Percentiles rank a stretch among this genome's conserved stretches.
Conservation (phyloP, 148 eudicot genomes). For the Cornus florida region DNA sequence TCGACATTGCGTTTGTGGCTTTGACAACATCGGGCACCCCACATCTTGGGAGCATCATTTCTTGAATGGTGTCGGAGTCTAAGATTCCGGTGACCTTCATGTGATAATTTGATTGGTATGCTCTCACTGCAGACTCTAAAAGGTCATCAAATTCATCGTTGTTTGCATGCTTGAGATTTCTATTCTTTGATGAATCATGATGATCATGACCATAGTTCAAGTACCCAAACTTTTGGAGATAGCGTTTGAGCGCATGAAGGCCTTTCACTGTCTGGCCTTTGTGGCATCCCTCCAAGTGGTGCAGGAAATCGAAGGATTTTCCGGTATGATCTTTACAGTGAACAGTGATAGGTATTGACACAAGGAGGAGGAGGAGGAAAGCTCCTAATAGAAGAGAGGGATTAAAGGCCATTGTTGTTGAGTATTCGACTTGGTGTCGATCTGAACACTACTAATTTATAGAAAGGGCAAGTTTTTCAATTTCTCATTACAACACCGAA, state of each 20-base stretch:
- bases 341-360: background rate
- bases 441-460: too few species aligned
- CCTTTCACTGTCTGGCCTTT: background rate
- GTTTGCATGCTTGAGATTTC: background rate
- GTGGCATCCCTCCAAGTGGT: background rate
- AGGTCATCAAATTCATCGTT: too few species aligned
- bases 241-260: background rate
- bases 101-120: slow-evolving; percentile 1
- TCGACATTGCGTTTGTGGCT: background rate
- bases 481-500: too few species aligned
- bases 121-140: background rate
- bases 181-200: too few species aligned
- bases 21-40: background rate
- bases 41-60: slow-evolving; percentile 1
- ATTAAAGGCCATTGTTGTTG: background rate
- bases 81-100: background rate
- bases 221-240: background rate
- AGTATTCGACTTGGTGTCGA: too few species aligned
- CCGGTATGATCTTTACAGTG: background rate
- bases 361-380: background rate
- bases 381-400: background rate
- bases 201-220: background rate
- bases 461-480: too few species aligned
- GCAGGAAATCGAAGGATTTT: background rate
- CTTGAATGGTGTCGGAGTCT: background rate